Conservation (phyloP, 2,329 filamentous ascomycete species). For the Onygena corvina region DNA sequence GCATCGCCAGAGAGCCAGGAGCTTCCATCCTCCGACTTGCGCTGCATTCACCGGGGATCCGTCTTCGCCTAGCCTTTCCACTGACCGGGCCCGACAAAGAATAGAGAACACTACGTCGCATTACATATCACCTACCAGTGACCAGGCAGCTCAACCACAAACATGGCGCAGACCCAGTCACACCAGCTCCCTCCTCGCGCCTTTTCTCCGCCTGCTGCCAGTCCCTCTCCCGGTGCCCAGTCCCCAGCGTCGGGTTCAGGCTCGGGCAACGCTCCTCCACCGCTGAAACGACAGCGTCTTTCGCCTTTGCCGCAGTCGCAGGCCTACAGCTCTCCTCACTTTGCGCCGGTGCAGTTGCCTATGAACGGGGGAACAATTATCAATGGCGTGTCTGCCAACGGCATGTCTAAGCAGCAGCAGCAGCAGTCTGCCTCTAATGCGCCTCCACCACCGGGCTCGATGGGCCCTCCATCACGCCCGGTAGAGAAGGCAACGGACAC, state of each 20-base stretch:
- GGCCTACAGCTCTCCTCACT: slow-evolving; percentile 46
- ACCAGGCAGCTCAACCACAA: slow-evolving; percentile 23
- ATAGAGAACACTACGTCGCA: not conserved
- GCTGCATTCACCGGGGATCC: slow-evolving; percentile 11
- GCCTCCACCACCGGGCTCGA: slow-evolving; percentile 35
- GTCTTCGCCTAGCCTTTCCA: not conserved
- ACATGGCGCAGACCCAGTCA: slow-evolving; percentile 53
- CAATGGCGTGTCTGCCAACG: slow-evolving; percentile 40
- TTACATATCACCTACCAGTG: not conserved
- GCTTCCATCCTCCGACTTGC: slow-evolving; percentile 13
- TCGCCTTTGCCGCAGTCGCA: slow-evolving; percentile 56
- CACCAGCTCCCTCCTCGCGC: slow-evolving; percentile 41
- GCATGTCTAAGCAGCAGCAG: slow-evolving; percentile 38
- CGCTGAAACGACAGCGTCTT: slow-evolving; percentile 60
- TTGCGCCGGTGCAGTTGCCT: slow-evolving; percentile 37
- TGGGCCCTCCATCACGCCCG: slow-evolving; percentile 53
- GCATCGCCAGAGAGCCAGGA: not conserved
- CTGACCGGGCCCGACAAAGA: not conserved
- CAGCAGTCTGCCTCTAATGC: slow-evolving; percentile 26
- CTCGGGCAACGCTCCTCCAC: slow-evolving; percentile 41
- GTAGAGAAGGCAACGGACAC: slow-evolving; percentile 41
- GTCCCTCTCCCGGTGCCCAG: slow-evolving; percentile 45
- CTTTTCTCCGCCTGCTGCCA: slow-evolving; percentile 52
- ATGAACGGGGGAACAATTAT: slow-evolving; percentile 15
- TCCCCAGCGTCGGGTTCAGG: slow-evolving; percentile 40